Base-by-base conservation (phyloP, 2,329 filamentous ascomycete species). In the Fusarium zealandicum region DNA sequence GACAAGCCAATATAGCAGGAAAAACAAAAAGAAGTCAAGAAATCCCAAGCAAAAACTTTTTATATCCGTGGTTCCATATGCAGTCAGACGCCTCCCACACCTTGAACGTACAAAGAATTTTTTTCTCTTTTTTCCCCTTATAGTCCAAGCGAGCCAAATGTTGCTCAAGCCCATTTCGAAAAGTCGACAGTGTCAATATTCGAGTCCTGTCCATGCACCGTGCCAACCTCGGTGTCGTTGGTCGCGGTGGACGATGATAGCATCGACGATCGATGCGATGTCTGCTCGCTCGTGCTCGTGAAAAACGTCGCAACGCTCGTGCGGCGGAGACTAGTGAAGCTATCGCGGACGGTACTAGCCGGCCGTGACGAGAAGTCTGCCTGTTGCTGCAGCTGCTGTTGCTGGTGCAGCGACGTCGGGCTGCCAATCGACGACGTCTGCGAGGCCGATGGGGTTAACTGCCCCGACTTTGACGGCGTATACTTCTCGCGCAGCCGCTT, bases 401-500 rank as follows among this genome's bases (percentile, higher is more conserved):
- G 51, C 27, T 61, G 59, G 43, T 64, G 59, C 38, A 59, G 60
- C 40, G 65, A 64, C 37, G 55, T 41, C 9, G 50, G 35, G 53
- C 68, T 58, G 54, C 72, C 64, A 42, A 74, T 49, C 51, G 72
- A 64, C 8, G 65, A 64, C n/a, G 62, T 53, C 17, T 71, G 67
- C 13, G 72, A 68, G 11, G 69, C 65, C 2, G 70, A 67, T n/a
- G 67, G 57, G 7, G 63, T 64, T 11, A 64, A 11, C 17, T 54
- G 63, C 20, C 57, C 56, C 30, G 63, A 40, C 61, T 80, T 84
- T 8, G 76, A 75, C 2, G 76, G 75, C 2, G 76, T 78, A 63
- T 88, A 82, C 54, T 82, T 85, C 53, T 96, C 90, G 22, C 92
- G 86, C 42, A 99, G 81, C 37, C 86, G 84, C 70, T 89, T 89